Evolutionary conservation across 495 filamentous ascomycete genomes (phyloP).

Genomic region (Pseudomonodictys pantanalensis): DNA sequence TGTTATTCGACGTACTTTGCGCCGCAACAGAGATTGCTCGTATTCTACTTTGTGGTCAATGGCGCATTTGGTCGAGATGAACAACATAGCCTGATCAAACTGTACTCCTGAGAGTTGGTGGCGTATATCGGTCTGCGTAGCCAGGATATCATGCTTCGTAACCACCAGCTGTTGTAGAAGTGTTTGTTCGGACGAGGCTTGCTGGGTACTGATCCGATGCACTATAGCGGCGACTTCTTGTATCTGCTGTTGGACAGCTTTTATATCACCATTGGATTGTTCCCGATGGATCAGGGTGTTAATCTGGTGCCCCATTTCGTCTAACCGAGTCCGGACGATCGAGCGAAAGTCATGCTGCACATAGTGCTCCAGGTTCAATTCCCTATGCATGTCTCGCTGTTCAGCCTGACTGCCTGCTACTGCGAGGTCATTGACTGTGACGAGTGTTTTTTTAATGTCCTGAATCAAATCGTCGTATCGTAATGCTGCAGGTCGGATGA

Average conservation of each 20-base stretch:
- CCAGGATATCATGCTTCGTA: slow-evolving; percentile 1
- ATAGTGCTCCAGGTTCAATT: neutral
- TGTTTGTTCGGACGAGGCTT: neutral
- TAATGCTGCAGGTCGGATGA: slow-evolving; percentile 10
- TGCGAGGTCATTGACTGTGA: slow-evolving; percentile 4
- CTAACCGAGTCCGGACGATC: neutral
- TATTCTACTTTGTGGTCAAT: neutral
- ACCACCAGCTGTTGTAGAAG: neutral
- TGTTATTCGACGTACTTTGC: neutral
- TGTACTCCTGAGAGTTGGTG: neutral
- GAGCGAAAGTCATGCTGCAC: neutral
- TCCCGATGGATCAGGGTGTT: neutral
- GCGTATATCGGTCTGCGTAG: neutral
- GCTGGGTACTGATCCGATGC: neutral
- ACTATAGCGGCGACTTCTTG: neutral
- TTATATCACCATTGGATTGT: neutral
- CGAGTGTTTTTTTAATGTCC: neutral
- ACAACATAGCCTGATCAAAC: neutral
- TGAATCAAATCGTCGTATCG: slow-evolving; percentile 9
- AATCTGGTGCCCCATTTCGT: neutral
- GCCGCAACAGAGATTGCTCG: neutral
- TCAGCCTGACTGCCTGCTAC: slow-evolving; percentile 12
- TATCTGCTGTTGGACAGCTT: neutral
- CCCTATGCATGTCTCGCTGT: slow-evolving; percentile 8
- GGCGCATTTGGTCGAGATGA: neutral